phyloP scores from a whole-genome alignment of 257 asterid species.

The Plectranthus barbatus region DNA sequence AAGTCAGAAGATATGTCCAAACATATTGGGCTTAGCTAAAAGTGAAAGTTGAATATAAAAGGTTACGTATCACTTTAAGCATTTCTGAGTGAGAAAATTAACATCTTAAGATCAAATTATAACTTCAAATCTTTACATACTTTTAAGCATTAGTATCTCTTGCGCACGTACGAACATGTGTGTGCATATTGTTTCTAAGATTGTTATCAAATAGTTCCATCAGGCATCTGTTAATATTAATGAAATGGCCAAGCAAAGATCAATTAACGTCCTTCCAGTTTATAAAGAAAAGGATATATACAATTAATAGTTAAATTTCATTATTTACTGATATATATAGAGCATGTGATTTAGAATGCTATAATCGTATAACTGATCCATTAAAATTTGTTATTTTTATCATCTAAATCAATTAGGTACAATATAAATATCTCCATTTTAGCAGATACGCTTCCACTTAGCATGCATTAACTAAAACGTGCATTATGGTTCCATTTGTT shows the following conservation, averaged over 20 bases:
- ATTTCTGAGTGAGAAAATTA: not conserved
- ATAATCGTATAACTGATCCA: not conserved
- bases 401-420: not conserved
- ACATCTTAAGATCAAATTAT: not conserved
- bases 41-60: not conserved
- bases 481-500: not conserved
- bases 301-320: too few relatives aligned
- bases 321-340: too few relatives aligned
- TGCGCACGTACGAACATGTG: too few relatives aligned
- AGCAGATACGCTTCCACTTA: not conserved
- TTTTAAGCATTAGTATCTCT: too few relatives aligned
- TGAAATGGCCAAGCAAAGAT: not conserved
- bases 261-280: not conserved
- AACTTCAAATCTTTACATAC: not conserved
- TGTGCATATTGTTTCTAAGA: too few relatives aligned
- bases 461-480: not conserved
- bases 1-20: not conserved
- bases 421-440: not conserved
- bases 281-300: too few relatives aligned
- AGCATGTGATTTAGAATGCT: not conserved
- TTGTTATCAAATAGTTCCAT: too few relatives aligned
- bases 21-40: not conserved
- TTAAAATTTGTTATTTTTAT: not conserved
- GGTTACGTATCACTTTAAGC: not conserved
- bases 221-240: too few relatives aligned